Conservation (phyloP, 2,329 filamentous ascomycete species). For the Cordyceps sp. region DNA sequence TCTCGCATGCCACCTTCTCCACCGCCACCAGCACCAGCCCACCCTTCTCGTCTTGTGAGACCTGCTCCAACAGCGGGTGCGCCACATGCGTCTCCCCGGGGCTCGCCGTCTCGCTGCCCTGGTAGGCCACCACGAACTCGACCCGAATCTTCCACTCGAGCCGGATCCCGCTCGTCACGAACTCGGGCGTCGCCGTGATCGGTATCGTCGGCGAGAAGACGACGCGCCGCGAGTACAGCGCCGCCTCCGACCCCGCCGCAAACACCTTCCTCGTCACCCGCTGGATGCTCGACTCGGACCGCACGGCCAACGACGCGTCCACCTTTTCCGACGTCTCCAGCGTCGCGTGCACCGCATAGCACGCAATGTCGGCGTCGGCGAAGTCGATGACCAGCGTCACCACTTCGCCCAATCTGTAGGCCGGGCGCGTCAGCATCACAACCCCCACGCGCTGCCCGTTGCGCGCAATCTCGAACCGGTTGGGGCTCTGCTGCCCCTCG, state of each 20-base stretch:
- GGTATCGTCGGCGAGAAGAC: conserved; percentile 77
- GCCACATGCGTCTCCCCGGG: conserved; percentile 7
- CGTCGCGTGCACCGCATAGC: conserved; percentile 69
- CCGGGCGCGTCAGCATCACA: conserved; percentile 72
- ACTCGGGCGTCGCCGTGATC: conserved; percentile 69
- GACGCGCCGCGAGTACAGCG: conserved; percentile 62
- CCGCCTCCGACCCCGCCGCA: conserved; percentile 62
- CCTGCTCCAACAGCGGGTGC: conserved; percentile 54
- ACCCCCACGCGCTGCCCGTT: conserved; percentile 86
- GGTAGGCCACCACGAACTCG: conserved; percentile 73
- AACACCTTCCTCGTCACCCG: conserved; percentile 74
- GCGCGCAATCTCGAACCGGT: conserved; percentile 86
- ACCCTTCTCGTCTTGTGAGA: conserved; percentile 64
- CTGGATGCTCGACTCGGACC: conserved; percentile 72
- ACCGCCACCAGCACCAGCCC: conserved; percentile 57
- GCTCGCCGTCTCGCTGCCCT: conserved; percentile 11
- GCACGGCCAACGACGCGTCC: conserved; percentile 61
- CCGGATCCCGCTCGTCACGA: conserved; percentile 75
- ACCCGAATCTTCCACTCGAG: conserved; percentile 80
- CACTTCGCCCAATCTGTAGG: conserved; percentile 78
- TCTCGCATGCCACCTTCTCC: conserved; percentile 68
- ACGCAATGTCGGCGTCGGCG: conserved; percentile 56
- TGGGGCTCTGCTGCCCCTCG: conserved; percentile 62
- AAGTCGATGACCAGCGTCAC: conserved; percentile 80
- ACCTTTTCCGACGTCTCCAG: conserved; percentile 80